Evolutionary conservation across 164 flowering plant genomes (phyloP).

Genomic region (Akebia trifoliata): DNA sequence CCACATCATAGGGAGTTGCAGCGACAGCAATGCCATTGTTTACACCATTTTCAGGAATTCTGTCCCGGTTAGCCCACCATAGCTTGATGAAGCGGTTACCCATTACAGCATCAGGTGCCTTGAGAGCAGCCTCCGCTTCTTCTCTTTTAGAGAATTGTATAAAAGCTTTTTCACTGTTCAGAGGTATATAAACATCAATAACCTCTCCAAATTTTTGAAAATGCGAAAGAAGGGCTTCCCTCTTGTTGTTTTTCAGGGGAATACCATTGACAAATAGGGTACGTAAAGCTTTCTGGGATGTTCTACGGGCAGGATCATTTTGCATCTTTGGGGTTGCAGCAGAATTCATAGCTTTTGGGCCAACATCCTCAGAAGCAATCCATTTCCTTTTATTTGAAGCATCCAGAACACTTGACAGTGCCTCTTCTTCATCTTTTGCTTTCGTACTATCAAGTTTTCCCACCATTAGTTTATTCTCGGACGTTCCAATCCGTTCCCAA

Average conservation of each 20-base stretch:
- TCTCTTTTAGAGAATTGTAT: constrained; percentile 91
- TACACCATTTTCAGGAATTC: constrained; percentile 47
- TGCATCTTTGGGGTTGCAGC: constrained; percentile 24
- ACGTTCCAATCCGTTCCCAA: constrained; percentile 60
- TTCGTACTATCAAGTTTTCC: constrained; percentile 31
- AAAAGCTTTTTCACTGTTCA: constrained; percentile 72
- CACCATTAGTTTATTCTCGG: constrained; percentile 32
- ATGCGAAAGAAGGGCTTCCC: constrained; percentile 75
- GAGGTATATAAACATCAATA: constrained; percentile 73
- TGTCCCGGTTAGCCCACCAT: constrained; percentile 94
- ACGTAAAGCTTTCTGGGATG: constrained; percentile 63
- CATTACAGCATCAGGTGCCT: constrained; percentile 98
- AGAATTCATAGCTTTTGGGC: constrained; percentile 26
- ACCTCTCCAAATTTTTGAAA: constrained; percentile 87
- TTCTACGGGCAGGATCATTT: constrained; percentile 30
- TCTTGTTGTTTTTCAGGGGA: constrained; percentile 69
- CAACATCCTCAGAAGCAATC: constrained; percentile 27
- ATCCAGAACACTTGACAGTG: constrained; percentile 19
- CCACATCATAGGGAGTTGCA: constrained; percentile 23
- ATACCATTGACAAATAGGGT: constrained; percentile 81
- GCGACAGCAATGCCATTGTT: constrained; percentile 26
- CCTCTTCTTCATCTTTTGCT: constrained; percentile 31
- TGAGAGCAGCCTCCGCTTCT: constrained; percentile 93
- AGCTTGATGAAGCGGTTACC: constrained; percentile 94
- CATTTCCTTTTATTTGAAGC: constrained; percentile 35